Evolutionary conservation across 202 grass and related monocot species (phyloP).

Genomic region (Brachypodium distachyon): DNA sequence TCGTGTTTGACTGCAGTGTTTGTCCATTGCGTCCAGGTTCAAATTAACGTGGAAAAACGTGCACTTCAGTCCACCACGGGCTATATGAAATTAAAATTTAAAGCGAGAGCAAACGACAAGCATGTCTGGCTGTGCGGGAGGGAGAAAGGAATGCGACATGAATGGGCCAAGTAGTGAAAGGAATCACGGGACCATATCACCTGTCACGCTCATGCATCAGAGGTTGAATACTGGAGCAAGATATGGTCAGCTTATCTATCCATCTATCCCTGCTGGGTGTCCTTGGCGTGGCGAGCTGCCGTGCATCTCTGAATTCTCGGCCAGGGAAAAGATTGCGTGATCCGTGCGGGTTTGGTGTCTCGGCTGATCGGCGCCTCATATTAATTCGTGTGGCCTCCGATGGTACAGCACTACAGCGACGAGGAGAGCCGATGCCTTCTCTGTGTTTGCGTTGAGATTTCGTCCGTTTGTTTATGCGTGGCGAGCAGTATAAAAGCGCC

Average conservation of each 20-base stretch:
- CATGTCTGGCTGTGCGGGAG: not conserved
- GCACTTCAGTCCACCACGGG: no score
- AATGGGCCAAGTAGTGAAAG: constrained; percentile 19
- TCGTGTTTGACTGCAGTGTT: not conserved
- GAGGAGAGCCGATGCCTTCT: not conserved
- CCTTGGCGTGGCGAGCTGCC: no score
- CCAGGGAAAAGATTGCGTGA: not conserved
- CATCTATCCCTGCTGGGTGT: not conserved
- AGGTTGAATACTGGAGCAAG: not conserved
- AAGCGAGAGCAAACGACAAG: not conserved
- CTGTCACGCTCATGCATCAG: not conserved
- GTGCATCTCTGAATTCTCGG: not conserved
- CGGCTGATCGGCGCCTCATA: not conserved
- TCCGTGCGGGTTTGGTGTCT: not conserved
- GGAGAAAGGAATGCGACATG: not conserved
- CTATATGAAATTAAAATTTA: no score
- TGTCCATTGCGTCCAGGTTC: not conserved
- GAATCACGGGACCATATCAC: not conserved
- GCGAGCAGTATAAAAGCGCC: not conserved
- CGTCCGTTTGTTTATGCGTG: not conserved
- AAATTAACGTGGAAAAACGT: not conserved
- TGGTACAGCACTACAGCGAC: not conserved
- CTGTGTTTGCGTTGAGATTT: not conserved
- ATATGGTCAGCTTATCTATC: not conserved
- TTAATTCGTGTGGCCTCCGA: not conserved